phyloP scores from a whole-genome alignment of 345 rosid genomes.

The Boechera divaricarpa region DNA sequence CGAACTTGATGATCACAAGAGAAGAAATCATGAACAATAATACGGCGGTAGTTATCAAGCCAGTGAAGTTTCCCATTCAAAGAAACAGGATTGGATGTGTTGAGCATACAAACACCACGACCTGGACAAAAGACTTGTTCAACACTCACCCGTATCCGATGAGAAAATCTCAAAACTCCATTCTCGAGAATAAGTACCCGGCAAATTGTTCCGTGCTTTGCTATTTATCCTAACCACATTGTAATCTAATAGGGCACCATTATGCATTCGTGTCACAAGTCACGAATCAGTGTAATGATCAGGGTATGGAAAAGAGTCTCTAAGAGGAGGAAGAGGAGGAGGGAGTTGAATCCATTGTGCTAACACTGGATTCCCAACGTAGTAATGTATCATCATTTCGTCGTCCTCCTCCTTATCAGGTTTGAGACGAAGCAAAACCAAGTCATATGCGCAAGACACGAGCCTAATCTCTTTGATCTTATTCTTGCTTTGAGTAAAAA shows the following conservation, averaged over 20 bases:
- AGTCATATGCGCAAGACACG: background rate
- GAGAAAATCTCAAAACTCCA: background rate
- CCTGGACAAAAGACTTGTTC: background rate
- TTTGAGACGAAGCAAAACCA: background rate
- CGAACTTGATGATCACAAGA: background rate
- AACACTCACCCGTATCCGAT: background rate
- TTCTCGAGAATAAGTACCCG: background rate
- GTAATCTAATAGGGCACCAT: background rate
- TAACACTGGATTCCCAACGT: background rate
- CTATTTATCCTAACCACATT: background rate
- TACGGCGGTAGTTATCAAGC: background rate
- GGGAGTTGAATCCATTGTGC: background rate
- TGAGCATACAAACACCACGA: background rate
- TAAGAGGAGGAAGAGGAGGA: background rate
- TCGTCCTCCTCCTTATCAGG: background rate
- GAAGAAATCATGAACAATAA: constrained; percentile 1
- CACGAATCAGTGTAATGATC: background rate
- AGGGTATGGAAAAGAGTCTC: too few relatives aligned
- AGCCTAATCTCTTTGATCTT: background rate
- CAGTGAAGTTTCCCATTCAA: background rate
- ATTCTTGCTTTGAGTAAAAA: too few relatives aligned
- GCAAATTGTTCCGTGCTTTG: too few relatives aligned
- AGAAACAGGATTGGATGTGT: background rate
- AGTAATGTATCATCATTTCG: too few relatives aligned
- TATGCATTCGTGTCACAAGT: background rate